Percentiles rank a stretch among this genome's conserved stretches.
phyloP scores from a whole-genome alignment of 805 yeast genomes.

The Candida vaughaniae region DNA sequence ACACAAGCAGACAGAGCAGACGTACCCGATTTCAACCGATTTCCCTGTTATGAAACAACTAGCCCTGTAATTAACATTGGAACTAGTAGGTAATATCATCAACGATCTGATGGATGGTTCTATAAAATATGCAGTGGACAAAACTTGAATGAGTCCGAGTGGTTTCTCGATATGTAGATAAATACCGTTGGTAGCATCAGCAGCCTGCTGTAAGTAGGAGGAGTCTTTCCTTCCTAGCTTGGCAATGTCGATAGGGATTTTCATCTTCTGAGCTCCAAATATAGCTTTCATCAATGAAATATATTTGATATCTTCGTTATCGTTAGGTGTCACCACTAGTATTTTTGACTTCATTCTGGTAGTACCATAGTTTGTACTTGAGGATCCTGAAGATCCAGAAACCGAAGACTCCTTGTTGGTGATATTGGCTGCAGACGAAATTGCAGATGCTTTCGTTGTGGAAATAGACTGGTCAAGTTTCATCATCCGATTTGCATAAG shows the following conservation, averaged over 20 bases:
- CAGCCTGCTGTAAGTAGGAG: conserved; percentile 90
- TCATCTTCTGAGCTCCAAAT: conserved; percentile 92
- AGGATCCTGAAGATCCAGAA: conserved; percentile 8
- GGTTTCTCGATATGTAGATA: conserved; percentile 70
- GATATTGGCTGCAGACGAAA: conserved; percentile 35
- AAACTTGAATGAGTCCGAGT: conserved; percentile 76
- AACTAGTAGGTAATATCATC: conserved; percentile 76
- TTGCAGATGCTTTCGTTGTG: conserved; percentile 45
- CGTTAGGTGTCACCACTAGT: conserved; percentile 65
- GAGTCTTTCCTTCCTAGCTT: conserved; percentile 64
- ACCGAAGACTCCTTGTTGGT: conserved; percentile 15
- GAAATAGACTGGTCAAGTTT: conserved; percentile 47
- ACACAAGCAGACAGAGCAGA: conserved; percentile 92
- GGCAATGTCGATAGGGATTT: conserved; percentile 86
- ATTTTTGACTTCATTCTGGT: conserved; percentile 33
- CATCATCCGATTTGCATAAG: conserved; percentile 71
- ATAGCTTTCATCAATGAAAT: conserved; percentile 94
- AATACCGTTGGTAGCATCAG: conserved; percentile 92
- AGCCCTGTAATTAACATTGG: conserved; percentile 89
- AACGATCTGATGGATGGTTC: conserved; percentile 82
- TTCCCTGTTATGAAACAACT: conserved; percentile 90
- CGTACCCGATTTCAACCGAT: conserved; percentile 89
- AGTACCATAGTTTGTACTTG: conserved; percentile 21
- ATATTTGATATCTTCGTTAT: conserved; percentile 76
- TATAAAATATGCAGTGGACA: conserved; percentile 76